Base-by-base conservation (phyloP, 176 grass and related monocot genomes). In the Ensete glaucum region DNA sequence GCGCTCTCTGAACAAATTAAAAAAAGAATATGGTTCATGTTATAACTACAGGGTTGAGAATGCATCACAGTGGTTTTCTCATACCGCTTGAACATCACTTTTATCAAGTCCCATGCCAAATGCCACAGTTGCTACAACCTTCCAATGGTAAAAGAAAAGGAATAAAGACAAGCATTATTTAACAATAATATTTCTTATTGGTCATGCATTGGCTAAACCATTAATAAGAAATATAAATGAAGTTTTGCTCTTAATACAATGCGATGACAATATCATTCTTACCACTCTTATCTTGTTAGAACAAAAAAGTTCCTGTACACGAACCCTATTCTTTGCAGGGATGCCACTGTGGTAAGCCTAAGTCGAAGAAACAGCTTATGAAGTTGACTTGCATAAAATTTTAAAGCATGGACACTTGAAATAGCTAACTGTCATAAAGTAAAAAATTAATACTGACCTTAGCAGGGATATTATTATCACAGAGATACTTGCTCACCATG, bases 21-120 rank as follows among this genome's bases (percentile, higher is more conserved):
- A 25, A 58, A 73, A 13, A 54, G 53, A 55, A 15, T 54, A 22
- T 29, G 19, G 24, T 29, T 74, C 17, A 17, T 2, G 55, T 23
- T 17, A 48, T 10, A 71, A 79, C 53, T 49, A n/a, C 29, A 72
- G 21, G 68, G n/a, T 8, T 21, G 34, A 71, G 58, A 71, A 54
- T 10, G 15, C 50, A 27, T 76, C 52, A 53, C 65, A 75, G 67
- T 64, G 21, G 11, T 53, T 81, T 50, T 54, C 53, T 62, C 56
- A 82, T 98, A 98, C 94, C 81, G 88, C 94, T 91, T 89, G 83
- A 72, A 98, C 94, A 64, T 98, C 94, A 80, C 94, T 89, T 77
- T 93, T 98, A 89, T 98, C 94, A 78, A 98, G 88, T 74, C 94
- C 94, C 94, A 98, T 98, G 76, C 90, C 90, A 71, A 97, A 97